phyloP scores from a whole-genome alignment of 257 asterid species.

The Pogostemon cablin region DNA sequence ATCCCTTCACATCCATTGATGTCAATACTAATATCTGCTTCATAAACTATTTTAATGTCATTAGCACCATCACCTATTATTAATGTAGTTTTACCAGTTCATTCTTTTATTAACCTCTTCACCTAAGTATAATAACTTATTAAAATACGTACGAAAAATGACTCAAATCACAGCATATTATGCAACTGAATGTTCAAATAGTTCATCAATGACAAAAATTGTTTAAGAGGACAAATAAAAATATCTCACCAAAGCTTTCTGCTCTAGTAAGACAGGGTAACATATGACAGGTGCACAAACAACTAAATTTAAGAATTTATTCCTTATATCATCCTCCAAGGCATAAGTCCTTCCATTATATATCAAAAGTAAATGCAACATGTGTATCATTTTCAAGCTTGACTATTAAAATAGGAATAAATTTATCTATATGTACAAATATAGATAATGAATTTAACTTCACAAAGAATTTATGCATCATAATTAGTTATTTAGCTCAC shows the following conservation, averaged over 20 bases:
- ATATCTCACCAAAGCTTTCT: conserved; percentile 84
- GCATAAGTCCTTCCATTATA: conserved; percentile 93
- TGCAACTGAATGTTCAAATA: conserved; percentile 22
- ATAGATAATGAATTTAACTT: too few species aligned
- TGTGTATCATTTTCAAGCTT: conserved; percentile 88
- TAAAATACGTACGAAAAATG: conserved; percentile 17
- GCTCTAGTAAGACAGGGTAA: conserved; percentile 99
- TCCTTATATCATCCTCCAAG: conserved; percentile 82
- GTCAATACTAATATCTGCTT: conserved; percentile 99
- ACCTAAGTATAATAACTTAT: conserved; percentile 52
- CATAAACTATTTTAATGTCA: conserved; percentile 99
- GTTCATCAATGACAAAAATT: conserved; percentile 9
- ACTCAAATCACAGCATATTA: conserved; percentile 6
- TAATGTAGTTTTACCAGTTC: conserved; percentile 92
- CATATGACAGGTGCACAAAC: conserved; percentile 98
- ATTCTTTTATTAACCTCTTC: conserved; percentile 92
- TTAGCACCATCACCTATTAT: conserved; percentile 99
- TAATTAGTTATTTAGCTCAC: too few species aligned
- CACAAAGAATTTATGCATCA: too few species aligned
- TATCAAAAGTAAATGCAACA: conserved; percentile 92
- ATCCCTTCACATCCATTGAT: conserved; percentile 99
- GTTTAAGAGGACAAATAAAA: conserved; percentile 25
- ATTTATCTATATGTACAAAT: too few species aligned
- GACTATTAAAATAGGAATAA: conserved; percentile 45
- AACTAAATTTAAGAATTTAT: conserved; percentile 80